Evolutionary conservation across 345 rosid species (phyloP).

Genomic region (Anacardium occidentale): DNA sequence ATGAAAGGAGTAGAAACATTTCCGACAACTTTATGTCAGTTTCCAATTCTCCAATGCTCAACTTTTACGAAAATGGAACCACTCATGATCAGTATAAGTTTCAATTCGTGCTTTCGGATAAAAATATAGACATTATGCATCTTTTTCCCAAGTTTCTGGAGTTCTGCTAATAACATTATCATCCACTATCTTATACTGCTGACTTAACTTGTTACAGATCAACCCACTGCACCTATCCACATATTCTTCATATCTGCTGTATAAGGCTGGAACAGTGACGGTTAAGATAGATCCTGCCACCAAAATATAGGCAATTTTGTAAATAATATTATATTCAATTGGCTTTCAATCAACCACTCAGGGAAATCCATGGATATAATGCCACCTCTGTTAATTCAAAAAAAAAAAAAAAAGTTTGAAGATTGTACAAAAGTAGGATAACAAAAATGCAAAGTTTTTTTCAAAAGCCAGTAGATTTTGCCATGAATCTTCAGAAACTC

Average conservation of each 20-base stretch:
- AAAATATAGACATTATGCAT: slow-evolving; percentile 30
- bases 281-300: slow-evolving; percentile 68
- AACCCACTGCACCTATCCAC: slow-evolving; percentile 70
- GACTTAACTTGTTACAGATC: slow-evolving; percentile 60
- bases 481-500: background rate
- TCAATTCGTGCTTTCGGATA: slow-evolving; percentile 15
- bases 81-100: background rate
- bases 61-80: slow-evolving; percentile 37
- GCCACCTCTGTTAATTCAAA: background rate
- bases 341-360: slow-evolving; percentile 4
- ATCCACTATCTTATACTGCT: slow-evolving; percentile 77
- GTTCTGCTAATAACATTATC: slow-evolving; percentile 70
- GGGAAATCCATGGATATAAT: background rate
- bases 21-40: background rate
- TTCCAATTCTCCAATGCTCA: background rate
- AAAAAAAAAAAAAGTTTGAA: background rate
- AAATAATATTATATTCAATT: background rate
- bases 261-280: slow-evolving; percentile 79
- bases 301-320: slow-evolving; percentile 20
- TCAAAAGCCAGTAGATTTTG: background rate
- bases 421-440: background rate
- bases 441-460: background rate
- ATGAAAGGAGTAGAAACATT: background rate
- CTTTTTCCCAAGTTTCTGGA: slow-evolving; percentile 64
- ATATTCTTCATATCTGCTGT: slow-evolving; percentile 59